Evolutionary conservation across 768 basidiomycete species (phyloP).

Genomic region (Mycena albidolilacea): DNA sequence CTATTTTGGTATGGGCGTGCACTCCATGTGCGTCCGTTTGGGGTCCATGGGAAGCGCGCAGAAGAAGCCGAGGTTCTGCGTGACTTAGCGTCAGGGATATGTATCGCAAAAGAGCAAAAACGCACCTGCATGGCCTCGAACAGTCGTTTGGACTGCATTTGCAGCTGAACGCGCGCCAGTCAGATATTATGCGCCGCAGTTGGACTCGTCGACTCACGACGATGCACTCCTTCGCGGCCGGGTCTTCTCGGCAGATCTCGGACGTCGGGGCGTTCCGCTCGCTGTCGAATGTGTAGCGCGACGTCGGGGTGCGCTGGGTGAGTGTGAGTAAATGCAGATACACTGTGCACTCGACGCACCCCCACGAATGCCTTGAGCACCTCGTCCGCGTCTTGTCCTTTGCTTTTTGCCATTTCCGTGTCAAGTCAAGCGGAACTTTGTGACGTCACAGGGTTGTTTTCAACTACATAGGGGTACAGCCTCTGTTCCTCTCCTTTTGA

Average conservation of each 20-base stretch:
- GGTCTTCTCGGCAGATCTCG: conserved; percentile 68
- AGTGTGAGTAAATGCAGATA: neutral
- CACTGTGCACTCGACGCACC: conserved; percentile 34
- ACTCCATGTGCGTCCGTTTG: conserved; percentile 75
- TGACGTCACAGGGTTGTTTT: conserved; percentile 11
- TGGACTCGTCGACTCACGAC: conserved; percentile 54
- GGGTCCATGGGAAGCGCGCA: conserved; percentile 80
- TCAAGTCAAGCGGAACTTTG: neutral
- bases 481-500: too few species aligned
- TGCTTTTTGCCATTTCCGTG: too few species aligned
- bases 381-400: conserved; percentile 27
- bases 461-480: too few species aligned
- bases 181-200: neutral
- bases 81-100: neutral
- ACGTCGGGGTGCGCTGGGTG: conserved; percentile 62
- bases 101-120: neutral
- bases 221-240: conserved; percentile 66
- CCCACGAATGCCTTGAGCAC: conserved; percentile 46
- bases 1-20: conserved; percentile 71
- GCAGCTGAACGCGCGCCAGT: conserved; percentile 24
- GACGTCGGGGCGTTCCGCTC: conserved; percentile 70
- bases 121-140: conserved; percentile 83
- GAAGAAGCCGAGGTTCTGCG: conserved; percentile 76
- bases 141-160: conserved; percentile 73
- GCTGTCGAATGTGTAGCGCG: conserved; percentile 74